phyloP scores from a whole-genome alignment of 2,329 filamentous ascomycete species.

The Exophiala xenobiotica region DNA sequence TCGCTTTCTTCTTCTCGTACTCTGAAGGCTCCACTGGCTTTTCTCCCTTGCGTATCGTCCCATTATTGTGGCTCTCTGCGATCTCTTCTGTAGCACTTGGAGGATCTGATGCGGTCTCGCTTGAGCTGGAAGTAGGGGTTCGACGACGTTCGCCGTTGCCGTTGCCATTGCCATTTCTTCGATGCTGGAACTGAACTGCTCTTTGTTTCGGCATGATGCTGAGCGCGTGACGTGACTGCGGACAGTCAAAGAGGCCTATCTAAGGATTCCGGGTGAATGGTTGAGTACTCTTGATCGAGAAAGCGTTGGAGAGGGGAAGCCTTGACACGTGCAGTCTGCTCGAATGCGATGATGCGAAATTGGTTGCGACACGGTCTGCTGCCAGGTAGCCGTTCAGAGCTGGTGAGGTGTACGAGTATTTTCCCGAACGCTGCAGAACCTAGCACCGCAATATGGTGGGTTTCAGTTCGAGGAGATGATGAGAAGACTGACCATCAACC shows the following conservation, averaged over 20 bases:
- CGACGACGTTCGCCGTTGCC: constrained; percentile 50
- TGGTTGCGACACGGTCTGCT: not conserved
- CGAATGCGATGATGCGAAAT: constrained; percentile 2
- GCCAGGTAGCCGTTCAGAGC: too few species aligned
- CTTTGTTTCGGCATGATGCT: constrained; percentile 53
- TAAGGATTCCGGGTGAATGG: constrained; percentile 1
- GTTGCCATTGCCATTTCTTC: constrained; percentile 38
- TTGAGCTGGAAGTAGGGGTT: constrained; percentile 56
- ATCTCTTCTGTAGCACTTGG: constrained; percentile 48
- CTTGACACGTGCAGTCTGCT: constrained; percentile 17
- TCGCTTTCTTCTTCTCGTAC: constrained; percentile 98
- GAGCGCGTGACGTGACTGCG: constrained; percentile 45
- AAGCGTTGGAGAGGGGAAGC: constrained; percentile 14
- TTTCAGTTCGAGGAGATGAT: too few species aligned
- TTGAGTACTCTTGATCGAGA: constrained; percentile 3
- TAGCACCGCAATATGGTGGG: too few species aligned
- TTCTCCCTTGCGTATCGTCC: constrained; percentile 29
- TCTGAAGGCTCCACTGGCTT: constrained; percentile 58
- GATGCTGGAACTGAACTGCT: constrained; percentile 59
- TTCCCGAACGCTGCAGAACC: too few species aligned
- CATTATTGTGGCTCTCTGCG: constrained; percentile 33
- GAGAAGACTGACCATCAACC: too few species aligned
- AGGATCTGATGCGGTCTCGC: constrained; percentile 51
- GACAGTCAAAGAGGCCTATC: not conserved
- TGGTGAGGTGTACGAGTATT: too few species aligned